phyloP scores from a whole-genome alignment of 2,329 filamentous ascomycete species.

The Pestalotiopsis sp. region DNA sequence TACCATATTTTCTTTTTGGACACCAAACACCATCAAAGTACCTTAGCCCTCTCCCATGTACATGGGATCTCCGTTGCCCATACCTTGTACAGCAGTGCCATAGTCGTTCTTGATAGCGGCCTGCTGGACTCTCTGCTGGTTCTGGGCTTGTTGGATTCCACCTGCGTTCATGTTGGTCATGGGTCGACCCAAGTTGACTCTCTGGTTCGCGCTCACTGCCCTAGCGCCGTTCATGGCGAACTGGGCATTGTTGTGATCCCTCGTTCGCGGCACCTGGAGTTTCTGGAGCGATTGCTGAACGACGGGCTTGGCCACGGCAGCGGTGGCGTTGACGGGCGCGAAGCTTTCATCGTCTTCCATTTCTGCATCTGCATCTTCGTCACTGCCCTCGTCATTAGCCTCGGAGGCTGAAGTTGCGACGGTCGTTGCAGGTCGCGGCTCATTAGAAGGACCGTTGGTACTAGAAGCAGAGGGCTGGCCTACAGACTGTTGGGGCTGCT shows the following conservation, averaged over 20 bases:
- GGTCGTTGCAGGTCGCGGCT: constrained; percentile 21
- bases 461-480: constrained; percentile 19
- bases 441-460: constrained; percentile 16
- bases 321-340: constrained; percentile 48
- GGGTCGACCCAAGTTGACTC: constrained; percentile 44
- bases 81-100: constrained; percentile 47
- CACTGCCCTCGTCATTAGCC: constrained; percentile 50
- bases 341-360: constrained; percentile 64
- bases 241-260: constrained; percentile 38
- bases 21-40: background rate
- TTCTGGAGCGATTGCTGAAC: constrained; percentile 37
- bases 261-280: constrained; percentile 46
- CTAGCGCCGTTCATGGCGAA: constrained; percentile 47
- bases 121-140: constrained; percentile 28
- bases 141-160: constrained; percentile 34
- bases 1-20: background rate
- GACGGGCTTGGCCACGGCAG: constrained; percentile 35
- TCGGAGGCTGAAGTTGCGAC: constrained; percentile 37
- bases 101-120: constrained; percentile 35
- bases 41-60: constrained; percentile 46
- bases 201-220: constrained; percentile 36
- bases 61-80: constrained; percentile 51
- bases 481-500: constrained; percentile 22
- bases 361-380: constrained; percentile 43
- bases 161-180: constrained; percentile 48